Evolutionary conservation across 2,329 filamentous ascomycete species (phyloP), one percentile per base, ranked within the genome.

Genomic region (Ophiocordyceps camponoti-floridani): DNA sequence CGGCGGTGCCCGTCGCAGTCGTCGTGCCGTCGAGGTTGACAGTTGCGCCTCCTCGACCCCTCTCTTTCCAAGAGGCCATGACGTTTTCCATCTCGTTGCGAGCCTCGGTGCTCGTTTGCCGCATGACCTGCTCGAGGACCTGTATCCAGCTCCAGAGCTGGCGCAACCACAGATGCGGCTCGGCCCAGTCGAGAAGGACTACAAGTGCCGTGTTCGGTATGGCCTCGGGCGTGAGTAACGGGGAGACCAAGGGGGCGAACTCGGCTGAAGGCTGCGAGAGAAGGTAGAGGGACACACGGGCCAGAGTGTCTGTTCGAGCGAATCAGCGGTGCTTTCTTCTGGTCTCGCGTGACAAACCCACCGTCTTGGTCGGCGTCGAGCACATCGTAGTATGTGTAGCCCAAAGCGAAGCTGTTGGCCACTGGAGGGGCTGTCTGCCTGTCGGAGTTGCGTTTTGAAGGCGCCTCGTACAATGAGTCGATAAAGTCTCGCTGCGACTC

Each of bases 341-440:
- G 23, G 10, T 14, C 5, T 16, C 10, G 10, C 23, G 4, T 27
- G 4, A 12, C 9, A n/a, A n/a, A 55, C 62, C 47, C 63, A 87
- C 84, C 84, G 70, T 95, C 89, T 61, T 94, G 87, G 58, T 95
- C 88, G 46, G 85, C 82, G 62, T 95, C 88, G 35, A 94, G 71
- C 35, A 95, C 86, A 63, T 95, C 86, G 60, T 93, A 86, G 64
- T 94, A 95, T 45, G 88, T 94, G 60, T 95, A 95, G 44, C 88
- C 88, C 47, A 95, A 66, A 11, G 88, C 88, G 62, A 94, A 94
- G 58, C 82, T 83, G 58, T 95, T 95, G 45, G 88, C 88, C 56
- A 94, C 75, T 19, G 86, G 85, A 2, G 85, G 82, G 48, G 74
- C 73, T 59, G 75, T 79, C 58, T 70, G 70, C 55, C 67, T 70